A percentile compares a stretch with the other conserved stretches of the same genome.
Conservation (phyloP, 2,329 filamentous ascomycete species). For the Colletotrichum sp. region DNA sequence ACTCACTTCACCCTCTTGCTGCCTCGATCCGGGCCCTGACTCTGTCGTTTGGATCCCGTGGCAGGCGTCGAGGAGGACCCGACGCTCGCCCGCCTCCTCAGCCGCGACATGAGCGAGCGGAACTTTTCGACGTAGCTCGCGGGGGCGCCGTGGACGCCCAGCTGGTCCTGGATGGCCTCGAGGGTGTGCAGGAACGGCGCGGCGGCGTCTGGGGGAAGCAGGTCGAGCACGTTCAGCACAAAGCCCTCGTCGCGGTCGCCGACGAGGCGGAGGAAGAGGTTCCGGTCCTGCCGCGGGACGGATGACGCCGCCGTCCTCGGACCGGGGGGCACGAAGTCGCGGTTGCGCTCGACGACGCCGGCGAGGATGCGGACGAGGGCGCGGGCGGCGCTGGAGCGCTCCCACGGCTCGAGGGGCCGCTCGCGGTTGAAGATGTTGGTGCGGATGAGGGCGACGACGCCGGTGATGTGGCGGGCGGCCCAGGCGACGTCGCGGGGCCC, state of each 20-base stretch:
- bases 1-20: conserved; percentile 40
- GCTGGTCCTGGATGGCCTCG: conserved; percentile 34
- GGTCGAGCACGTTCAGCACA: conserved; percentile 46
- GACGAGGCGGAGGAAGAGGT: conserved; percentile 54
- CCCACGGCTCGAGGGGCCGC: conserved; percentile 38
- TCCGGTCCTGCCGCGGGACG: conserved; percentile 35
- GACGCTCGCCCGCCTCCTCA: conserved; percentile 29
- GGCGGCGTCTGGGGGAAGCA: conserved; percentile 47
- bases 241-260: conserved; percentile 50
- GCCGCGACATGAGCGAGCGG: conserved; percentile 31
- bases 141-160: conserved; percentile 38
- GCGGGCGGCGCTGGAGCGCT: conserved; percentile 50
- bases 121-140: conserved; percentile 40
- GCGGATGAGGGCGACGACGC: conserved; percentile 47
- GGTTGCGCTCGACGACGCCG: conserved; percentile 45
- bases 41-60: conserved; percentile 35
- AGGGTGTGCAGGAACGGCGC: conserved; percentile 46
- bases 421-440: conserved; percentile 43
- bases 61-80: conserved; percentile 8
- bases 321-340: conserved; percentile 35
- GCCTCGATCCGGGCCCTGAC: conserved; percentile 28
- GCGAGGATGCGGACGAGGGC: conserved; percentile 54
- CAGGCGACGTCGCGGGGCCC: conserved; percentile 47
- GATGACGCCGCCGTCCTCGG: conserved; percentile 5
- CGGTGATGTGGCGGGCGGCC: conserved; percentile 53